phyloP scores from a whole-genome alignment of 2,329 filamentous ascomycete genomes.

The Lasiodiplodia theobromae region DNA sequence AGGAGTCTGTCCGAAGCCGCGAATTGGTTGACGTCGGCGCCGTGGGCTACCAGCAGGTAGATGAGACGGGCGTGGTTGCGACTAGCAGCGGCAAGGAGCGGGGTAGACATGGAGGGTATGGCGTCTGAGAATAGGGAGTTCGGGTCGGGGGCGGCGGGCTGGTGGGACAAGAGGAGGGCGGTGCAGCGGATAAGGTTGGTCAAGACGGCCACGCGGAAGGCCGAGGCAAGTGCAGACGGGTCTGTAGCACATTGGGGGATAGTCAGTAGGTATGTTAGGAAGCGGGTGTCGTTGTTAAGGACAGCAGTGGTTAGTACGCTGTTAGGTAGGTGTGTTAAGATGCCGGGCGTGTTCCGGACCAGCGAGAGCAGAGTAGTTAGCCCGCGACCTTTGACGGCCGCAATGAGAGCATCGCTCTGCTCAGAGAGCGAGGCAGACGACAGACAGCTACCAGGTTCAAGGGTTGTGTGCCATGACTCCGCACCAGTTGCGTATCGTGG shows the following conservation, averaged over 20 bases:
- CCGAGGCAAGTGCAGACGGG: no score
- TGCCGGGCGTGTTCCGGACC: neutral
- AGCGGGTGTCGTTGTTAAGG: neutral
- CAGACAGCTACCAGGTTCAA: neutral
- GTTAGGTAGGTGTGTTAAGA: neutral
- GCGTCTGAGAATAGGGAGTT: no score
- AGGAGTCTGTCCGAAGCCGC: neutral
- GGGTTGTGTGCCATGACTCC: neutral
- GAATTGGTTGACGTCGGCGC: neutral
- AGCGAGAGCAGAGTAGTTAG: neutral
- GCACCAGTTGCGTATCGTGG: no score
- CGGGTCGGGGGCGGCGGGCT: no score
- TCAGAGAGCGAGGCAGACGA: neutral
- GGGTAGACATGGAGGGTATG: neutral
- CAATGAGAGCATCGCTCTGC: neutral
- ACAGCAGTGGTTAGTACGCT: neutral
- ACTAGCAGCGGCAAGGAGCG: neutral
- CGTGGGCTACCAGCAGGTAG: neutral
- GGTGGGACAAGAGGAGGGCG: no score
- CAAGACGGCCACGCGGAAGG: no score
- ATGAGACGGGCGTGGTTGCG: neutral
- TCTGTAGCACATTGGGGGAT: no score
- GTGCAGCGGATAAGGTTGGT: no score
- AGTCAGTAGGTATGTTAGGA: neutral
- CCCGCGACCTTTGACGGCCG: neutral